Percentiles rank a stretch among this genome's conserved stretches.
Evolutionary conservation across 2,329 filamentous ascomycete genomes (phyloP).

Genomic region (Colletotrichum nymphaeae): DNA sequence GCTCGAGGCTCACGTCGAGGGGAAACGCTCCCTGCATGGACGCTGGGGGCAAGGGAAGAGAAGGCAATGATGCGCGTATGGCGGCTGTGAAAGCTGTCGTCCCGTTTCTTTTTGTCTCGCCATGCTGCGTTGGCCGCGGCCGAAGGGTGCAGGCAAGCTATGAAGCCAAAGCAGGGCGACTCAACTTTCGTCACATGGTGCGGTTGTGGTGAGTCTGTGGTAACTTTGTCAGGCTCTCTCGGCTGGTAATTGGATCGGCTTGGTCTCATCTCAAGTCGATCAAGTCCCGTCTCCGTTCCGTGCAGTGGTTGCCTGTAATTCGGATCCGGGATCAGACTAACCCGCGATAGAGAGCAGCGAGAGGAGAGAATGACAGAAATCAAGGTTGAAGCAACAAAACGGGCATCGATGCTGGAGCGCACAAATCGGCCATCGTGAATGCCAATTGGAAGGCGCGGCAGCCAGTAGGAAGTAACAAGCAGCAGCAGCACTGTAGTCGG

Average conservation of each 20-base stretch:
- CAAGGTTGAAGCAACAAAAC: conserved; percentile 10
- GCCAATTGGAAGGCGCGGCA: background rate
- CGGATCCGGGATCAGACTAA: conserved; percentile 20
- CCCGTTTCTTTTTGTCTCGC: background rate
- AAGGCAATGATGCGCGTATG: background rate
- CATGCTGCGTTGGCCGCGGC: background rate
- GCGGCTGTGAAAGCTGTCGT: background rate
- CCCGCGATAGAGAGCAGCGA: background rate
- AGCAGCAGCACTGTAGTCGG: background rate
- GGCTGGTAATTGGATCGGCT: background rate
- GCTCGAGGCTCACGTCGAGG: background rate
- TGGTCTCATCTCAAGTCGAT: background rate
- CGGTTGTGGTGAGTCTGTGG: background rate
- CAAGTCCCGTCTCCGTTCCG: background rate
- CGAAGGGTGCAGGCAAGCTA: background rate
- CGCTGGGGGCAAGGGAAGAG: background rate
- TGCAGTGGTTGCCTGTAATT: background rate
- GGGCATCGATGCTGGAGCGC: background rate
- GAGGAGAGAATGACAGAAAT: background rate
- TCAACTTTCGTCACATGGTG: background rate
- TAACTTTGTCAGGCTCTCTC: no score
- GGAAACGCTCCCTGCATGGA: conserved; percentile 33
- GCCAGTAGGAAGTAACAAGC: background rate
- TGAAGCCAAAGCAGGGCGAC: background rate
- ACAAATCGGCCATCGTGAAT: background rate